Conservation (phyloP, 495 filamentous ascomycete genomes). For the Stereocaulon alpinum region DNA sequence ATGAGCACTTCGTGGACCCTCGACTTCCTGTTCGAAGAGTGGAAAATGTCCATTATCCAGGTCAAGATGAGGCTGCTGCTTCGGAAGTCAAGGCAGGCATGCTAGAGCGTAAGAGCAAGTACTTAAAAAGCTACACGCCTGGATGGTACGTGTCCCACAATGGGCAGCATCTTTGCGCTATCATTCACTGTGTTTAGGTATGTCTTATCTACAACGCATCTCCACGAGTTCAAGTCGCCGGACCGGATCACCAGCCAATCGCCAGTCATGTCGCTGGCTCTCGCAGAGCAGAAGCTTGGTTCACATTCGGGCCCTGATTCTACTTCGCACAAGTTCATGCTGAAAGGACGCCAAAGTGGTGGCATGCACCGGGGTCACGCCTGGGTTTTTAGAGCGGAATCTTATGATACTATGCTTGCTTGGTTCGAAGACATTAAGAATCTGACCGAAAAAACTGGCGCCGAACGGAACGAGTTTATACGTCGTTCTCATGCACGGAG, state of each 20-base stretch:
- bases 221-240: constrained; percentile 96
- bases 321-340: constrained; percentile 93
- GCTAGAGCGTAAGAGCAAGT: constrained; percentile 96
- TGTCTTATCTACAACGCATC: constrained; percentile 87
- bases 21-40: constrained; percentile 64
- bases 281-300: constrained; percentile 89
- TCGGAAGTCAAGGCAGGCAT: constrained; percentile 80
- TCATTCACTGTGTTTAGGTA: constrained; percentile 54
- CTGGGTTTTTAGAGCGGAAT: constrained; percentile 95
- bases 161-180: neutral
- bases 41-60: constrained; percentile 87
- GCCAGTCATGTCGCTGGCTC: constrained; percentile 91
- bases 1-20: constrained; percentile 83
- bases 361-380: constrained; percentile 89
- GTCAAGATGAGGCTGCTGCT: constrained; percentile 76
- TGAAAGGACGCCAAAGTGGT: constrained; percentile 91
- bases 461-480: constrained; percentile 81
- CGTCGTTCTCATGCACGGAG: constrained; percentile 59
- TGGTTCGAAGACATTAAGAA: constrained; percentile 91
- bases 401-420: constrained; percentile 90
- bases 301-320: constrained; percentile 77
- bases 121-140: constrained; percentile 93
- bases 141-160: constrained; percentile 62
- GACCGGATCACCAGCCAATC: constrained; percentile 57
- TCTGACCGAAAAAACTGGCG: constrained; percentile 77